Evolutionary conservation across 495 filamentous ascomycete species (phyloP).

Genomic region (Acidomyces sp.): DNA sequence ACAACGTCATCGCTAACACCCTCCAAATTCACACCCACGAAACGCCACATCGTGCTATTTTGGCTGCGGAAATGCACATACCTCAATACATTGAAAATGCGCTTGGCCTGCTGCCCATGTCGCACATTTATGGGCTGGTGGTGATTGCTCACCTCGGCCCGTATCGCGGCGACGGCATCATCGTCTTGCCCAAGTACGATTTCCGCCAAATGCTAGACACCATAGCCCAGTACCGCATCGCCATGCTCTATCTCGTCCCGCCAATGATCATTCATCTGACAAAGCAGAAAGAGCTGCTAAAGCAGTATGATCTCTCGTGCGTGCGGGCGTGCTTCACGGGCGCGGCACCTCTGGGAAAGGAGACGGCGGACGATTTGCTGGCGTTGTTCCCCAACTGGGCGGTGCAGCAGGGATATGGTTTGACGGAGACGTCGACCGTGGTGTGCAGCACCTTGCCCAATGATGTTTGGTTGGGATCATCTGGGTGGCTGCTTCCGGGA

Average conservation of each 20-base stretch:
- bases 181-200: slow-evolving; percentile 81
- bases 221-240: slow-evolving; percentile 64
- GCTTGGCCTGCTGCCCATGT: slow-evolving; percentile 68
- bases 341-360: slow-evolving; percentile 68
- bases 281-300: slow-evolving; percentile 47
- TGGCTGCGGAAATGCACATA: slow-evolving; percentile 25
- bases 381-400: slow-evolving; percentile 50
- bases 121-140: slow-evolving; percentile 76
- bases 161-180: slow-evolving; percentile 64
- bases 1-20: slow-evolving; percentile 76
- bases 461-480: slow-evolving; percentile 62
- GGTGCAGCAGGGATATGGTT: slow-evolving; percentile 71
- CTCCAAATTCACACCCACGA: slow-evolving; percentile 52
- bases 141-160: slow-evolving; percentile 55
- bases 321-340: slow-evolving; percentile 59
- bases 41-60: slow-evolving; percentile 30
- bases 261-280: slow-evolving; percentile 76
- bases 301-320: slow-evolving; percentile 63
- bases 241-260: slow-evolving; percentile 59
- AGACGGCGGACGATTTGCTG: slow-evolving; percentile 57
- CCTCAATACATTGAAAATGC: slow-evolving; percentile 41
- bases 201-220: slow-evolving; percentile 48
- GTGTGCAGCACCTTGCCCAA: slow-evolving; percentile 48
- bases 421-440: slow-evolving; percentile 73
- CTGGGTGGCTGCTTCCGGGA: slow-evolving; percentile 57